Conservation (phyloP, 225 moss, liverwort and hornwort species). For the Lunularia cruciata region DNA sequence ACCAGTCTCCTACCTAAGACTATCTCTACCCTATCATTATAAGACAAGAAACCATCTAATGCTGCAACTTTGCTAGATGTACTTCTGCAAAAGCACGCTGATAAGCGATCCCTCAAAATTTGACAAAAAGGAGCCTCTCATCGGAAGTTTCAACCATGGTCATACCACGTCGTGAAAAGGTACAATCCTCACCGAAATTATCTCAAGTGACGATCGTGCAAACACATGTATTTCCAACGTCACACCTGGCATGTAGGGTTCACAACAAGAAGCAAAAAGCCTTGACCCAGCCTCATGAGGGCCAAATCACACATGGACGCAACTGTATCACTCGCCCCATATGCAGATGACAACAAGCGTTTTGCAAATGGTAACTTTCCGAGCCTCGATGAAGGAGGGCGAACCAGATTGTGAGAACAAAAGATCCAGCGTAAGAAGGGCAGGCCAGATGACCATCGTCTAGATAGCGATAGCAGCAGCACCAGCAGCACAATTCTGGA, state of each 20-base stretch:
- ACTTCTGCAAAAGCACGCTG: slow-evolving; percentile 16
- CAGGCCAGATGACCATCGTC: slow-evolving; percentile 47
- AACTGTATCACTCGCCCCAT: slow-evolving; percentile 37
- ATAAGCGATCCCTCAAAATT: slow-evolving; percentile 9
- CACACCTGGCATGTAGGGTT: slow-evolving; percentile 27
- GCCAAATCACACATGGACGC: slow-evolving; percentile 36
- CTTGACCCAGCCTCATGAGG: slow-evolving; percentile 26
- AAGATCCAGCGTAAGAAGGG: slow-evolving; percentile 51
- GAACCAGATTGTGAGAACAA: slow-evolving; percentile 45
- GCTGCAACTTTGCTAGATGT: slow-evolving; percentile 11
- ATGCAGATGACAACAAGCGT: slow-evolving; percentile 43
- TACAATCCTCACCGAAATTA: slow-evolving; percentile 9
- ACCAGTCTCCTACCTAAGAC: slow-evolving; percentile 10
- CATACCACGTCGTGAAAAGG: slow-evolving; percentile 6
- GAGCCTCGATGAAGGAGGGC: slow-evolving; percentile 34
- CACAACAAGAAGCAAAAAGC: slow-evolving; percentile 30
- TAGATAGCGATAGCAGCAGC: slow-evolving; percentile 58
- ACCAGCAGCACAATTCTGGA: slow-evolving; percentile 91
- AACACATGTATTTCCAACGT: slow-evolving; percentile 22
- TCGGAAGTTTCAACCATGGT: slow-evolving; percentile 12
- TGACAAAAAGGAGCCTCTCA: slow-evolving; percentile 26
- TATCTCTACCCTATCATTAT: slow-evolving; percentile 16
- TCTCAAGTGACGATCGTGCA: slow-evolving; percentile 11
- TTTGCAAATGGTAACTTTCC: slow-evolving; percentile 36
- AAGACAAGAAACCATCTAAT: slow-evolving; percentile 13